These are phyloP conservation scores for Syncephalastrum monosporum DNA, from an alignment of 371 early-diverging fungal species.

Conservation along the genomic window DNA sequence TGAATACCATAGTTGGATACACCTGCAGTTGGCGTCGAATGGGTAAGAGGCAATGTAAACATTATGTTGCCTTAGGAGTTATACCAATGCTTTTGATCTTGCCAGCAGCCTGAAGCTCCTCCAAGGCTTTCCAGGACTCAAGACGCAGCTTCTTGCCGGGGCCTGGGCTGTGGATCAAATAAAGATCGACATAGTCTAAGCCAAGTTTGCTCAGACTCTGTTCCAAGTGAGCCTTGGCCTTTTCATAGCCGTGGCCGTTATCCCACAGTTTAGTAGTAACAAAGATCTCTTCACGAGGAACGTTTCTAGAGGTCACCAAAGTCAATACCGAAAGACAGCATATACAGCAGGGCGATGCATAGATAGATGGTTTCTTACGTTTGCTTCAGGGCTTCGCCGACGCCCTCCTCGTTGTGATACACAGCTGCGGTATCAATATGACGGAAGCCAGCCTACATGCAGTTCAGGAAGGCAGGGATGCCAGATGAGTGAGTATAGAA, in stretches of 20 bases:
- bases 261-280: conserved; percentile 74
- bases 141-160: conserved; percentile 45
- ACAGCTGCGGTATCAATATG: conserved; percentile 51
- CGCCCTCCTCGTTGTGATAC: conserved; percentile 47
- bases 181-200: conserved; percentile 69
- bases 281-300: conserved; percentile 64
- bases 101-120: conserved; percentile 38
- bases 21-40: conserved; percentile 29
- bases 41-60: not conserved
- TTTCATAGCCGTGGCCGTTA: conserved; percentile 45
- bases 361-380: conserved; percentile 22
- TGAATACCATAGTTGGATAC: conserved; percentile 68
- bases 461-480: not conserved
- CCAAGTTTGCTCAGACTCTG: conserved; percentile 54
- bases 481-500: not conserved
- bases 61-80: no score
- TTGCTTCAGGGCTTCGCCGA: conserved; percentile 45
- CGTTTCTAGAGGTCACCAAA: conserved; percentile 22
- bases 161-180: conserved; percentile 68
- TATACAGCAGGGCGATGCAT: no score
- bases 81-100: conserved; percentile 50
- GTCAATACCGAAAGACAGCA: not conserved
- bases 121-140: conserved; percentile 47
- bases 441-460: conserved; percentile 46
- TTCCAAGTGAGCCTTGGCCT: conserved; percentile 43